These are phyloP conservation scores for Austroboletus rostrupii DNA, from an alignment of 1,284 basidiomycete species.

Conservation along the genomic window DNA sequence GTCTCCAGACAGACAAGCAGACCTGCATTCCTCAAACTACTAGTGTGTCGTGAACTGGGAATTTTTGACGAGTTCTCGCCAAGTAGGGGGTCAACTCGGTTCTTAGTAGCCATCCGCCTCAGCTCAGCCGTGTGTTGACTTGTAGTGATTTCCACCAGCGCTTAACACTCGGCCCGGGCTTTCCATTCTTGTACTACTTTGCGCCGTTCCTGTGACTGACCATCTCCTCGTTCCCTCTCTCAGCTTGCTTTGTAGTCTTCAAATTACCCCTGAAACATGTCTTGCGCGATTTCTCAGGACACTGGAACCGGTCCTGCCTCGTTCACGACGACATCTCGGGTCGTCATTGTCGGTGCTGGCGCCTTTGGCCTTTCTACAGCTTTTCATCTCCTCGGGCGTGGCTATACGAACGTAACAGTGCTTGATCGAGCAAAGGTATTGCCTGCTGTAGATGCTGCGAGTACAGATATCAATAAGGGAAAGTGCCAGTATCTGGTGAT, in stretches of 20 bases:
- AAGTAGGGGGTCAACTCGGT: too few species aligned
- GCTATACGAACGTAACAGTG: conserved; percentile 67
- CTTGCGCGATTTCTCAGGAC: neutral
- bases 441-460: conserved; percentile 78
- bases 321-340: conserved; percentile 10
- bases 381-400: conserved; percentile 65
- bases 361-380: conserved; percentile 86
- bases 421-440: conserved; percentile 63
- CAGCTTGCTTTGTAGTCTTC: neutral
- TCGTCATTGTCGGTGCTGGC: conserved; percentile 82
- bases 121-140: too few species aligned
- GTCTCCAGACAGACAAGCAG: too few species aligned
- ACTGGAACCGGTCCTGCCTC: neutral
- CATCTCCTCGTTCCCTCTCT: too few species aligned
- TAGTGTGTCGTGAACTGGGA: too few species aligned
- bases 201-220: too few species aligned
- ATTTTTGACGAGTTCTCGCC: too few species aligned
- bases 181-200: too few species aligned
- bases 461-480: conserved; percentile 84
- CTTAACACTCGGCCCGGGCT: too few species aligned
- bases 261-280: conserved; percentile 7
- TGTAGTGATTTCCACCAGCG: too few species aligned
- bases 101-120: too few species aligned
- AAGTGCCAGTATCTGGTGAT: conserved; percentile 13
- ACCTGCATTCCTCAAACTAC: too few species aligned